Percentiles rank a stretch among this genome's conserved stretches.
phyloP scores from a whole-genome alignment of 257 asterid species.

The Solanum microdontum region DNA sequence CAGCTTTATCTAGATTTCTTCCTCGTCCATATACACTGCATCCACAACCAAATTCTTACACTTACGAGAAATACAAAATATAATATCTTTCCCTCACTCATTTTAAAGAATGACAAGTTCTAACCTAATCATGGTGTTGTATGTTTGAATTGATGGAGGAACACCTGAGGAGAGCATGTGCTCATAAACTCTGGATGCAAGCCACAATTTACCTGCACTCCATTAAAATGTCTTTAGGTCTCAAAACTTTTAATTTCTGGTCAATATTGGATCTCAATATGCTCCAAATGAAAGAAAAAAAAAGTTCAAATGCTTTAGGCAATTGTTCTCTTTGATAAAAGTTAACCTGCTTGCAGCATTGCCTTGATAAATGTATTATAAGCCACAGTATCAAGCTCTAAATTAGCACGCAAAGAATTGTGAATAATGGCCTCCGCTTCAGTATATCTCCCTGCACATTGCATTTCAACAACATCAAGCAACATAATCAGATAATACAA shows the following conservation, averaged over 20 bases:
- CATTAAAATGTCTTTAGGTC: not conserved
- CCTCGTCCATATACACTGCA: slow-evolving; percentile 83
- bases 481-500: slow-evolving; percentile 1
- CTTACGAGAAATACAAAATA: not conserved
- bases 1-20: slow-evolving; percentile 62
- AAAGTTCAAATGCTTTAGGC: not conserved
- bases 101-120: not conserved
- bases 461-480: not conserved
- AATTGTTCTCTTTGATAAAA: not conserved
- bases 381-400: slow-evolving; percentile 89
- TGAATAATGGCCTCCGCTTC: slow-evolving; percentile 50
- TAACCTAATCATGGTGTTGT: slow-evolving; percentile 91
- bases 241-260: not conserved
- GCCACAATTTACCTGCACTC: slow-evolving; percentile 62
- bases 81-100: not conserved
- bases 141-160: slow-evolving; percentile 73
- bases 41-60: slow-evolving; percentile 6
- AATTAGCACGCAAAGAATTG: slow-evolving; percentile 36
- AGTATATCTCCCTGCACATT: slow-evolving; percentile 47
- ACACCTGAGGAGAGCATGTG: slow-evolving; percentile 52
- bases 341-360: slow-evolving; percentile 73
- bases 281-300: not conserved
- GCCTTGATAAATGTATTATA: slow-evolving; percentile 89
- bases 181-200: slow-evolving; percentile 60
- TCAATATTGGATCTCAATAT: slow-evolving; percentile 9